Conservation (phyloP, 805 yeast genomes). For the Spathaspora boniae region DNA sequence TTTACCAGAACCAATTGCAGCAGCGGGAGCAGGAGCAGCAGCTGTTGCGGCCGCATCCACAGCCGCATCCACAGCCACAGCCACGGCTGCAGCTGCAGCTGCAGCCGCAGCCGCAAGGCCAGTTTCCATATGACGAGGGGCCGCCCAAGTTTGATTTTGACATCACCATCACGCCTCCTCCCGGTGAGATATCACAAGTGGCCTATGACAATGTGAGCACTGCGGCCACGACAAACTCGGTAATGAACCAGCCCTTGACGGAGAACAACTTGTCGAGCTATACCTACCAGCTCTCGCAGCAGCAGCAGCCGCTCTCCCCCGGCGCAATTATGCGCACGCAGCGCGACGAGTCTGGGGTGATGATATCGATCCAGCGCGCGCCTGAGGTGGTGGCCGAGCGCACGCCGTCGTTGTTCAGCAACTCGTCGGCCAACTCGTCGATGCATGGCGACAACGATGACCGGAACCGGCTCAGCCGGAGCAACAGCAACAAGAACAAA, state of each 20-base stretch:
- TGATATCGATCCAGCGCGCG: constrained; percentile 23
- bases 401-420: constrained; percentile 57
- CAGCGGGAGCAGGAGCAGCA: constrained; percentile 5
- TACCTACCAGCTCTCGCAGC: constrained; percentile 12
- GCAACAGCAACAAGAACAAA: constrained; percentile 6
- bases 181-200: too few relatives aligned
- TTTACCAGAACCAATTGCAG: constrained; percentile 2
- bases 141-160: constrained; percentile 6
- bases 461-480: not conserved
- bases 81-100: constrained; percentile 2
- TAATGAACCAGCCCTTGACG: constrained; percentile 6
- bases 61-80: constrained; percentile 1
- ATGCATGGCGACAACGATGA: constrained; percentile 17
- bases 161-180: constrained; percentile 9
- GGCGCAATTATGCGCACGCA: constrained; percentile 9
- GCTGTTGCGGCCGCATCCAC: constrained; percentile 4
- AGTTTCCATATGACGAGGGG: not conserved
- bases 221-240: constrained; percentile 5
- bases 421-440: constrained; percentile 35
- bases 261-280: constrained; percentile 18
- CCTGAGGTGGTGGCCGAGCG: constrained; percentile 40
- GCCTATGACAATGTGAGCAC: constrained; percentile 1
- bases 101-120: too few relatives aligned
- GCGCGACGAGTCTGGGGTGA: constrained; percentile 12
- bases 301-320: too few relatives aligned